Conservation (phyloP, 1,284 basidiomycete genomes). For the Cutaneotrichosporon cyanovorans region DNA sequence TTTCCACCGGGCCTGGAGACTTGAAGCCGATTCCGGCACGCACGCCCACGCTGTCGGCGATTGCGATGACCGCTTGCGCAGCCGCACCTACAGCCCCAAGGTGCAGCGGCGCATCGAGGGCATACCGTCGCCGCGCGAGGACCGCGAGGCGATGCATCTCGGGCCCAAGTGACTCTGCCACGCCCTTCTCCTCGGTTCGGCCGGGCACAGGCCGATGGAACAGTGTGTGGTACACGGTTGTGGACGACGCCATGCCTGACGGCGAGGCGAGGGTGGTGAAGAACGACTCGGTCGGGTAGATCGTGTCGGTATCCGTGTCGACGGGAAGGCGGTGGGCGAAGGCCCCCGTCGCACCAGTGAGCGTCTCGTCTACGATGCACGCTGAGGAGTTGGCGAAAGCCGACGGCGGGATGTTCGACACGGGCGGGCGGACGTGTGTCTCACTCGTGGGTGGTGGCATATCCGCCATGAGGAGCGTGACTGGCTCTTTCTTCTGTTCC, state of each 20-base stretch:
- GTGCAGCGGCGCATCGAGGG: conserved; percentile 3
- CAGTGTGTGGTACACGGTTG: conserved; percentile 23
- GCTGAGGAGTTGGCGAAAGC: conserved; percentile 25
- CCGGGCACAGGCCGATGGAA: conserved; percentile 14
- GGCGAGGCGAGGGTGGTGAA: conserved; percentile 18
- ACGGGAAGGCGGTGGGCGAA: conserved; percentile 18
- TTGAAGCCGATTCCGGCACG: no score
- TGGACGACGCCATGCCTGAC: conserved; percentile 5
- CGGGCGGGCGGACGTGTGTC: conserved; percentile 10
- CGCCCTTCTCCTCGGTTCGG: not conserved
- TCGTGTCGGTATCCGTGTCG: conserved; percentile 2
- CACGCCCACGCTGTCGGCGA: no score
- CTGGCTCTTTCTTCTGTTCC: conserved; percentile 2
- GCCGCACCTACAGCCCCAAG: conserved; percentile 3
- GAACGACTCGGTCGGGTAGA: conserved; percentile 27
- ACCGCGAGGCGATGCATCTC: conserved; percentile 4
- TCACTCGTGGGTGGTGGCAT: not conserved
- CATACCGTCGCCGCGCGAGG: conserved; percentile 2
- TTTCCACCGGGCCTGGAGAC: not conserved
- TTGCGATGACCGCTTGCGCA: not conserved
- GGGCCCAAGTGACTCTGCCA: not conserved
- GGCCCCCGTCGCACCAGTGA: conserved; percentile 10
- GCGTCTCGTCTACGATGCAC: conserved; percentile 29
- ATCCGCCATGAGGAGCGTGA: conserved; percentile 22
- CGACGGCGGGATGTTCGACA: conserved; percentile 21